Evolutionary conservation across 2,329 filamentous ascomycete genomes (phyloP), one percentile per base, ranked within the genome.

Genomic region (Diaporthe batatas): DNA sequence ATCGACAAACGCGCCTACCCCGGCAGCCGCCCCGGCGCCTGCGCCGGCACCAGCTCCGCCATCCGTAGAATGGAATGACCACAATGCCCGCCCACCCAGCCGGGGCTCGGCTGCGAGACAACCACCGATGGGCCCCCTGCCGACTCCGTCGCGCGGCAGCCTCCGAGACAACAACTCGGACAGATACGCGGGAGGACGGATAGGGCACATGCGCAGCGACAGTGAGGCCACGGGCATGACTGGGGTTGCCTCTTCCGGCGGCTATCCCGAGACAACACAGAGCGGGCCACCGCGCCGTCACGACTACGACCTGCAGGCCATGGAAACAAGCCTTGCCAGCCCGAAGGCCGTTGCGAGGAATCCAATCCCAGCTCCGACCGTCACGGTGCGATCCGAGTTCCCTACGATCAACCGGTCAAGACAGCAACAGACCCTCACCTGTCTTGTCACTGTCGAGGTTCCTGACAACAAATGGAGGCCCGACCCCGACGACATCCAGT

Each of bases 361-460:
- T 77, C 94, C 95, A 0, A 98, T 98, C 73, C 95, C 96, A 0
- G 86, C 95, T 7, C 96, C 96, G 0, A 93, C 91, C 0, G 95
- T 99, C n/a, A 97, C 94, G 0, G 93, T 99, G 62, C 93, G 96
- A 73, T 98, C 96, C 80, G 96, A 99, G 82, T 99, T 98, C 79
- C 96, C 96, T 0, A 98, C 96, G 1, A 89, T 99, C 78, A 98
- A 89, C 82, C 90, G 94, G 76, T 98, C 95, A 25, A 92, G 95
- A 67, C 94, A 98, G 80, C 96, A 98, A 81, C 96, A 99, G 81
- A 96, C 94, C 14, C 86, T 99, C 75, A 98, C 96, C 0, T 99
- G 96, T 79, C 86, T 99, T 70, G 89, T 99, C 67, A 98, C 96
- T 0, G 91, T 99, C 59, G 96, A 99, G 82, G 95, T 98, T 0